phyloP scores from a whole-genome alignment of 164 flowering plant species.

The Vitis vinifera region ASM3070453v1 NC_081808.1:922501-923000 shows the following conservation, averaged over 20 bases:
- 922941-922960: not conserved
- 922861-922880: slow-evolving; percentile 6
- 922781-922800: slow-evolving; percentile 36
- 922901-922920: slow-evolving; percentile 16
- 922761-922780: slow-evolving; percentile 40
- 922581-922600: slow-evolving; percentile 41
- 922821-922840: slow-evolving; percentile 32
- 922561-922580: slow-evolving; percentile 46
- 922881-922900: slow-evolving; percentile 67
- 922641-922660: slow-evolving; percentile 57
- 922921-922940: not conserved
- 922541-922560: slow-evolving; percentile 70
- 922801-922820: slow-evolving; percentile 37
- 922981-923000: no score
- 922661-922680: slow-evolving; percentile 75
- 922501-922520: slow-evolving; percentile 80
- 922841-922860: slow-evolving; percentile 14
- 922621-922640: slow-evolving; percentile 81
- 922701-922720: slow-evolving; percentile 37
- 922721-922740: slow-evolving; percentile 54
- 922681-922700: slow-evolving; percentile 69
- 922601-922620: slow-evolving; percentile 72
- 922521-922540: slow-evolving; percentile 72
- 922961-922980: no score
- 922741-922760: slow-evolving; percentile 43